Base-by-base conservation (phyloP, 345 rosid genomes). In the Populus davidiana region DNA sequence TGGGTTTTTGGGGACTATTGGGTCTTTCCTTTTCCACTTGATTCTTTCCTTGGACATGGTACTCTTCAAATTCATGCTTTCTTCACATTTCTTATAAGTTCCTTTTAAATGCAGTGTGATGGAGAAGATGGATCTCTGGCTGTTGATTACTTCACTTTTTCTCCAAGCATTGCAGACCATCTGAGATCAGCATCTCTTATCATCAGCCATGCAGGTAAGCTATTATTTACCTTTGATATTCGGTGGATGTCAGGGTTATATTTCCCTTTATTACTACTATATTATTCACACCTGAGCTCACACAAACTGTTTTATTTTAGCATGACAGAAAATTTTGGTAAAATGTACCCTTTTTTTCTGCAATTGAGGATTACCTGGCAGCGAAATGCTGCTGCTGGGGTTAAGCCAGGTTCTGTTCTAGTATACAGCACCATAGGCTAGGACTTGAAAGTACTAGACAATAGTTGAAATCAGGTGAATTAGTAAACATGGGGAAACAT, bases 101-200 rank as follows among this genome's bases (percentile, higher is more conserved):
- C 16, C 21, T 29, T 13, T 63, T 36, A 5, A 43, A 20, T 72
- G 62, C 78, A 78, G 85, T 75, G 68, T 44, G 74, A 75, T 8
- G 90, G 93, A 77, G 91, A 81, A 31, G 90, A 90, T 81, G 91
- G 92, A 44, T 86, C 91, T 47, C 61, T 96, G 70, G 88, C 81
- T 13, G 95, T 96, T 21, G 97, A 96, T 80, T 88, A 86, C 91
- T 96, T 92, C 88, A 89, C 94, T 47, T 96, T 96, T 85, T 93
- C 97, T 3, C 84, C 95, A 6, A 93, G 94, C 87, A 96, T 94
- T 20, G 92, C 91, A 2, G 94, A 92, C 72, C 85, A 94, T 87
- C 81, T 93, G 63, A 89, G 86, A 69, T 88, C 97, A 49, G 94
- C 98, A 52, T 96, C 98, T 76, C 99, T 91, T 67, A 93, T 93